Percentiles rank a stretch among this genome's conserved stretches.
phyloP scores from a whole-genome alignment of 305 asterid genomes.

The Solanum aculeatissimum region DNA sequence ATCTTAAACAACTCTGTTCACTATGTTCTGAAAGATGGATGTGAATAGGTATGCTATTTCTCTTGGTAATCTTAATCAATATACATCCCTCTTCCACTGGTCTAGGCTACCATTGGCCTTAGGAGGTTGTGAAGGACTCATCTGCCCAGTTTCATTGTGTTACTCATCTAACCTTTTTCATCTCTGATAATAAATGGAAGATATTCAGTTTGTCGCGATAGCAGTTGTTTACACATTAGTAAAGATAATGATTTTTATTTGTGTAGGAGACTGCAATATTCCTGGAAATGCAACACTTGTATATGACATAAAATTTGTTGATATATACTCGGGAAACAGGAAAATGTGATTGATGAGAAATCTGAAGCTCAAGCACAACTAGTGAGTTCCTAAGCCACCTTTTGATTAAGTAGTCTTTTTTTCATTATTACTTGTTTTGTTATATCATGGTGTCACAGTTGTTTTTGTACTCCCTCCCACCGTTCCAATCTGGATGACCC shows the following conservation, averaged over 20 bases:
- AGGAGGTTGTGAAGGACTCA: not conserved
- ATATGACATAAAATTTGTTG: constrained; percentile 59
- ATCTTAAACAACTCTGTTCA: not conserved
- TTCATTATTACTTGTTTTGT: not conserved
- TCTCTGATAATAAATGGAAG: not conserved
- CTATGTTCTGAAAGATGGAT: not conserved
- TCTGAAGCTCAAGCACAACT: not conserved
- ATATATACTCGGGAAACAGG: constrained; percentile 63
- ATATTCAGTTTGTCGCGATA: not conserved
- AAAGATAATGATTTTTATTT: not conserved
- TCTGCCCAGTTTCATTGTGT: not conserved
- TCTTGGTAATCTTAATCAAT: not conserved
- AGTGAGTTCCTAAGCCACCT: not conserved
- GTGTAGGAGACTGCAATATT: constrained; percentile 77
- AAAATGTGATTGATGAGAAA: constrained; percentile 2
- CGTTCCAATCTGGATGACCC: not conserved
- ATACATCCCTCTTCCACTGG: not conserved
- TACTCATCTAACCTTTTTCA: not conserved
- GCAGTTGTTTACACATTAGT: not conserved
- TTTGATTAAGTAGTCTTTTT: not conserved
- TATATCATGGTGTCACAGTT: not conserved
- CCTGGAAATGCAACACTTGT: constrained; percentile 80
- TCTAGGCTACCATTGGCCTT: not conserved
- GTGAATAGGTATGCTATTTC: not conserved
- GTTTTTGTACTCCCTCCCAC: not conserved